A percentile compares a stretch with the other conserved stretches of the same genome.
These are phyloP conservation scores for Prorocentrum cordatum DNA, from an alignment of 169 alveolate genomes.

Conservation along the genomic window DNA sequence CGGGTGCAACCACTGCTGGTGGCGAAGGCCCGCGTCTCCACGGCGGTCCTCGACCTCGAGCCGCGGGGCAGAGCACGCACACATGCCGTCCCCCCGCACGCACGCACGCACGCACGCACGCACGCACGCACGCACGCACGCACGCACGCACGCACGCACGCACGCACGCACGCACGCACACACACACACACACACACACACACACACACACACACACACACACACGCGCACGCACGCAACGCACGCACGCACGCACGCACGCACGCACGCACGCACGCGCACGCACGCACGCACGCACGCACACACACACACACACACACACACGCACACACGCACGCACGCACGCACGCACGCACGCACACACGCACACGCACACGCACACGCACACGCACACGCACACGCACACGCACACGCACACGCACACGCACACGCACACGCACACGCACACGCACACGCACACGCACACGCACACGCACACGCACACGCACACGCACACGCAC, in stretches of 20 bases:
- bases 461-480: not conserved
- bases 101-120: constrained; percentile 10
- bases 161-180: not conserved
- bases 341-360: not conserved
- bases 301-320: not conserved
- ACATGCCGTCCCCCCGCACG: not conserved
- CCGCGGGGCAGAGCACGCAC: too few relatives aligned
- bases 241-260: not conserved
- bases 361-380: not conserved
- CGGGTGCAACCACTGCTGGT: too few relatives aligned
- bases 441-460: not conserved
- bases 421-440: not conserved
- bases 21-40: too few relatives aligned
- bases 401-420: not conserved
- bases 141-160: not conserved
- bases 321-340: not conserved
- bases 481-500: not conserved
- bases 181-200: not conserved
- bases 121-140: constrained; percentile 10
- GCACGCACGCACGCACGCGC: not conserved
- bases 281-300: not conserved
- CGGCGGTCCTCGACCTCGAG: too few relatives aligned
- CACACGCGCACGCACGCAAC: not conserved
- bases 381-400: not conserved
- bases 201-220: not conserved